phyloP scores from a whole-genome alignment of 768 basidiomycete genomes.

The Mycena kentingensis region DNA sequence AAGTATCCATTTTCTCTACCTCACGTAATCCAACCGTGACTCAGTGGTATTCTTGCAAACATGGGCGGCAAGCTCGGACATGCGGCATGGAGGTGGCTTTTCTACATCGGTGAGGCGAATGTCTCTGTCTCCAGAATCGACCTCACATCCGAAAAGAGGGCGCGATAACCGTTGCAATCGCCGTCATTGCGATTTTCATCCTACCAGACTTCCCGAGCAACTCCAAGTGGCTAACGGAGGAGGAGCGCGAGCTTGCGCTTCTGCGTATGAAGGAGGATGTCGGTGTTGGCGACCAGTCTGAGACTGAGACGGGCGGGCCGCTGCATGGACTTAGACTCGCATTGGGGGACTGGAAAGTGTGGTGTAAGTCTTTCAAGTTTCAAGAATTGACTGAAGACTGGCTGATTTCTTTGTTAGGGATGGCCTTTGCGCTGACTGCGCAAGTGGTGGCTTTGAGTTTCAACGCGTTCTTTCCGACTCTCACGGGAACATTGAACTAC shows the following conservation, averaged over 20 bases:
- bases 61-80: constrained; percentile 79
- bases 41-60: constrained; percentile 69
- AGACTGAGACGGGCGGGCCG: constrained; percentile 40
- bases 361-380: constrained; percentile 41
- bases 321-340: constrained; percentile 61
- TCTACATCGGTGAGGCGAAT: constrained; percentile 52
- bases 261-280: constrained; percentile 69
- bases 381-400: background rate
- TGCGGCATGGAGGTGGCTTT: constrained; percentile 84
- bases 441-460: constrained; percentile 69
- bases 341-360: constrained; percentile 79
- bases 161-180: constrained; percentile 56
- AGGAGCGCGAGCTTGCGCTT: constrained; percentile 62
- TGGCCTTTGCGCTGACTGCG: constrained; percentile 62
- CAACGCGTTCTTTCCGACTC: constrained; percentile 79
- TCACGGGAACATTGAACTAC: constrained; percentile 73
- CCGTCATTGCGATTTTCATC: constrained; percentile 60
- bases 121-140: background rate
- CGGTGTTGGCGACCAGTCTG: constrained; percentile 52
- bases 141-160: constrained; percentile 44
- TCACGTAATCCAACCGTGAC: too few species aligned
- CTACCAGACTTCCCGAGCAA: constrained; percentile 84
- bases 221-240: constrained; percentile 59
- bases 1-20: too few species aligned
- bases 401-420: constrained; percentile 32